phyloP scores from a whole-genome alignment of 1,139 yeast species.

The Yamadazyma trypodendri region DNA sequence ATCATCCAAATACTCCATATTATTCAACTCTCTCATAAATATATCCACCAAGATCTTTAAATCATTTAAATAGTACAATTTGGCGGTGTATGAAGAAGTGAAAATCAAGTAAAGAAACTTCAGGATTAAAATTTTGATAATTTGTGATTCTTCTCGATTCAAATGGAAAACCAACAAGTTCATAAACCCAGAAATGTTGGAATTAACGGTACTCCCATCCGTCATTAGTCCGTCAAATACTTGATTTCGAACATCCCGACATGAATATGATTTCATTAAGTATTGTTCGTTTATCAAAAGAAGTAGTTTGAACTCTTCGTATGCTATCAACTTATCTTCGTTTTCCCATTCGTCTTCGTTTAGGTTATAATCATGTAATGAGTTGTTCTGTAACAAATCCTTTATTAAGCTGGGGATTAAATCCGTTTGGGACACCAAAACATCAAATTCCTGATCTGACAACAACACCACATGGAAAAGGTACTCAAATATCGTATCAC shows the following conservation, averaged over 20 bases:
- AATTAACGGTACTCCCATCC: conserved; percentile 18
- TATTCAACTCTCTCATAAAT: conserved; percentile 72
- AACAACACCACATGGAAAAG: conserved; percentile 37
- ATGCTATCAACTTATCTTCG: conserved; percentile 63
- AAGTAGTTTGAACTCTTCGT: conserved; percentile 70
- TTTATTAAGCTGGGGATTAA: conserved; percentile 44
- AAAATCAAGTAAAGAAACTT: conserved; percentile 75
- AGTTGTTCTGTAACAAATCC: conserved; percentile 52
- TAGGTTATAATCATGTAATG: conserved; percentile 38
- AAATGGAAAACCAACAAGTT: conserved; percentile 52
- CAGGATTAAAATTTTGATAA: conserved; percentile 74
- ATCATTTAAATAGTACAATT: conserved; percentile 79
- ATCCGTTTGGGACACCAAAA: conserved; percentile 25
- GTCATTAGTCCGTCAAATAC: conserved; percentile 48
- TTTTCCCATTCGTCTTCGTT: conserved; percentile 44
- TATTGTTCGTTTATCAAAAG: conserved; percentile 82
- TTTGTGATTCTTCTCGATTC: conserved; percentile 73
- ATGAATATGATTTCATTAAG: conserved; percentile 57
- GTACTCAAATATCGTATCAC: conserved; percentile 46
- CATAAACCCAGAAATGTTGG: conserved; percentile 35
- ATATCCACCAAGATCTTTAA: conserved; percentile 84
- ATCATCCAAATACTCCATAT: conserved; percentile 46
- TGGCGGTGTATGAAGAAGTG: conserved; percentile 63
- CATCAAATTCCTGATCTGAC: conserved; percentile 33
- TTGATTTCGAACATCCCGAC: conserved; percentile 36